Evolutionary conservation across 805 yeast genomes (phyloP), one percentile per base, ranked within the genome.

Genomic region (Jamesozyma spencerorum): DNA sequence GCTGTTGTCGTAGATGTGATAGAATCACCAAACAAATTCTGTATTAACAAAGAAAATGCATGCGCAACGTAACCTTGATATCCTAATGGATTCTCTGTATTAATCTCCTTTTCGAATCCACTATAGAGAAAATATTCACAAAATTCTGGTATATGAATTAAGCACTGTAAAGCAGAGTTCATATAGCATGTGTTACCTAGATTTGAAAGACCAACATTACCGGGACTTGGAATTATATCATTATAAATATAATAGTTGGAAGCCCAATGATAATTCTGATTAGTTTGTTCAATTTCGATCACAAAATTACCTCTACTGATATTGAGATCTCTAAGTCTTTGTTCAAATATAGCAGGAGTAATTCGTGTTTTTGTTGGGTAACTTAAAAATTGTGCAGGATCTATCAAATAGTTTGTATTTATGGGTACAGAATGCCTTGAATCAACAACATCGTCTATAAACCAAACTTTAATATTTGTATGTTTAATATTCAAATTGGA

Each of bases 131-230:
- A 92, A 56, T 86, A 90, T 32, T 77, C 70, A 8, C 80, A 74
- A 19, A 92, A 61, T 58, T 86, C 95, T 1, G 95, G 94, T 11
- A 88, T 71, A 55, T 90, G 97, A 0, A 77, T 72, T 32, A 90
- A 64, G 54, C 97, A 90, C 55, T 92, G 97, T 34, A 90, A 63
- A 0, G 96, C 96, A 8, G 94, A 84, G 59, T 86, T 87, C 97
- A 88, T 87, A 59, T 86, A 88, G 60, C 97, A 88, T 0, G 94
- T 80, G 57, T 88, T 88, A 2, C 97, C 97, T 45, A 87, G 64
- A 54, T 85, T 88, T 39, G 70, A 65, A 54, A 81, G 48, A 45
- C 97, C 81, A 43, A 70, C 59, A 6, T 41, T 49, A 48, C 96
- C 88, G 41, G 57, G 53, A 1, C 66, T 53, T n/a, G 60, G 57